Conservation (phyloP, 768 basidiomycete genomes). For the Russula lepida region DNA sequence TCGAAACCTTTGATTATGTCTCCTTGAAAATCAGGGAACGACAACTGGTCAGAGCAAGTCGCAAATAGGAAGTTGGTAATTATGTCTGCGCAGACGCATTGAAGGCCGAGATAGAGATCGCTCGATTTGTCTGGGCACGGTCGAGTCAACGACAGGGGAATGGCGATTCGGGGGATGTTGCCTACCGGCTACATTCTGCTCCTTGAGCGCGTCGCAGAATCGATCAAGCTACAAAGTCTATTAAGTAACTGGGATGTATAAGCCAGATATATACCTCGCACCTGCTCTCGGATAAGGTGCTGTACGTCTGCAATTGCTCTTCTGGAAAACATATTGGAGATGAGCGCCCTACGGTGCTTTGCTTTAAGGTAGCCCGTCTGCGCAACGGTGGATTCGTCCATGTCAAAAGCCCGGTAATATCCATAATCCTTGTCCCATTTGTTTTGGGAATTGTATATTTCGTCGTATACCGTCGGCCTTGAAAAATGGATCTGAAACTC, state of each 20-base stretch:
- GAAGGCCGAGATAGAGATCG: constrained; percentile 35
- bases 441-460: constrained; percentile 14
- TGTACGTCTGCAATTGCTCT: constrained; percentile 32
- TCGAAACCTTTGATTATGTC: constrained; percentile 31
- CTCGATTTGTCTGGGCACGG: constrained; percentile 19
- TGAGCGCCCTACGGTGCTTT: constrained; percentile 27
- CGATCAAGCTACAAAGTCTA: constrained; percentile 28
- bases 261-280: constrained; percentile 5
- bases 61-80: constrained; percentile 38
- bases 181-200: constrained; percentile 4
- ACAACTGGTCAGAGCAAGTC: constrained; percentile 28
- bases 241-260: not conserved
- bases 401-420: constrained; percentile 33
- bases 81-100: constrained; percentile 36
- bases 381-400: constrained; percentile 31
- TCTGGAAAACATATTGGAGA: constrained; percentile 34
- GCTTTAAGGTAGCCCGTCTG: constrained; percentile 30
- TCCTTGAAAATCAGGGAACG: constrained; percentile 29
- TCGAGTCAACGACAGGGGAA: not conserved
- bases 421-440: constrained; percentile 34
- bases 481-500: constrained; percentile 5
- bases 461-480: constrained; percentile 2
- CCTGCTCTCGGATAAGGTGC: constrained; percentile 28
- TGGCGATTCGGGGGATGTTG: not conserved
- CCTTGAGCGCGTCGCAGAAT: constrained; percentile 21